Conservation (phyloP, 108 stramenopile genomes). For the Seminavis robusta region DNA sequence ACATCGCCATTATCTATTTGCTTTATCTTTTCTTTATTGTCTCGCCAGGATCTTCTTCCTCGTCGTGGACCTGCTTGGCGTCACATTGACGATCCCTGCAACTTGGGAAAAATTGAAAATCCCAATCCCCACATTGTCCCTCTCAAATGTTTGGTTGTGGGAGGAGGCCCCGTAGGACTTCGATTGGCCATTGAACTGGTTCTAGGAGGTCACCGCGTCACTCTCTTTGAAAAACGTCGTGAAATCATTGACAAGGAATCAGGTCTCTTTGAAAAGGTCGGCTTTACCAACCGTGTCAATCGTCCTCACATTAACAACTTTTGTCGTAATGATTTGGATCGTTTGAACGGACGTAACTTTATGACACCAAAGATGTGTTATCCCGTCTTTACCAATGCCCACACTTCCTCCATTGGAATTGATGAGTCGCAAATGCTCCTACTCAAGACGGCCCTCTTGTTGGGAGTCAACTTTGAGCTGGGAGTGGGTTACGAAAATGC, state of each 20-base stretch:
- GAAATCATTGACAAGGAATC: constrained; percentile 2
- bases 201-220: constrained; percentile 3
- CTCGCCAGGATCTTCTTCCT: constrained; percentile 4
- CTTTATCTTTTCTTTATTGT: no score
- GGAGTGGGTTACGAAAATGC: constrained; percentile 13
- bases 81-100: constrained; percentile 10
- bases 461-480: constrained; percentile 8
- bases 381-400: constrained; percentile 16
- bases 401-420: constrained; percentile 15
- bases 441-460: constrained; percentile 12
- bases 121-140: constrained; percentile 4
- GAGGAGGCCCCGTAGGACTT: constrained; percentile 6
- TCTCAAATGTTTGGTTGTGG: constrained; percentile 10
- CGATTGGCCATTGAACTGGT: constrained; percentile 7
- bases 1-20: no score
- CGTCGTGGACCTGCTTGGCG: constrained; percentile 9
- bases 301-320: constrained; percentile 15
- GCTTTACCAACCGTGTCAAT: constrained; percentile 11
- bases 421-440: constrained; percentile 15
- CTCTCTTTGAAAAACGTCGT: constrained; percentile 3
- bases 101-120: constrained; percentile 13
- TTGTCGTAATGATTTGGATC: constrained; percentile 16
- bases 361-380: constrained; percentile 23
- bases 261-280: background rate
- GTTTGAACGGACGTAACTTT: constrained; percentile 10